These are phyloP conservation scores for Leptographium wingfieldii DNA, from an alignment of 2,329 filamentous ascomycete genomes.

Conservation along the genomic window DNA sequence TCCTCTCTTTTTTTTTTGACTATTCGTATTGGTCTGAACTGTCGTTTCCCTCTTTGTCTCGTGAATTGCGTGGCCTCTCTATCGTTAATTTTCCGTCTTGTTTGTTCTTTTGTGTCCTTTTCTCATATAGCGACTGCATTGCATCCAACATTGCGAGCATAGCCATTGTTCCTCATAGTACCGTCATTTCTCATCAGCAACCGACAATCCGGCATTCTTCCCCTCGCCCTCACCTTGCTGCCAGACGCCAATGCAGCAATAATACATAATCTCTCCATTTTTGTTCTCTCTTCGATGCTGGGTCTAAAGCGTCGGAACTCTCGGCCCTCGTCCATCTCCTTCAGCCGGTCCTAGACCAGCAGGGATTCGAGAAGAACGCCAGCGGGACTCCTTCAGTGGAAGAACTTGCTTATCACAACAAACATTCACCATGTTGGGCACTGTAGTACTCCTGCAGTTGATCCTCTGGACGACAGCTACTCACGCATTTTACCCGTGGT, in stretches of 20 bases:
- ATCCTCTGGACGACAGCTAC: slow-evolving; percentile 32
- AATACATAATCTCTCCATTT: slow-evolving; percentile 1
- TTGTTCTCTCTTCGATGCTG: not conserved
- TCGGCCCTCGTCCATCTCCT: not conserved
- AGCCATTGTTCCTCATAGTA: too few species aligned
- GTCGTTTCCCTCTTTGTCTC: not conserved
- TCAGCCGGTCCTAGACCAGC: not conserved
- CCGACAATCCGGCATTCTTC: not conserved
- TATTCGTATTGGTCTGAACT: not conserved
- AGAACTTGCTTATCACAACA: slow-evolving; percentile 1
- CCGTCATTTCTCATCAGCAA: too few species aligned
- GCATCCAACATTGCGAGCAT: too few species aligned
- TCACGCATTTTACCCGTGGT: slow-evolving; percentile 36
- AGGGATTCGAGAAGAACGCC: not conserved
- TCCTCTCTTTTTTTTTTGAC: not conserved
- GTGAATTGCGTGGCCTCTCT: too few species aligned
- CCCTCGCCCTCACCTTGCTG: not conserved
- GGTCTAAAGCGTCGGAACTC: slow-evolving; percentile 6
- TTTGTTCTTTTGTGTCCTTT: too few species aligned
- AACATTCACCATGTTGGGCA: slow-evolving; percentile 26
- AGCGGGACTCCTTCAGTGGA: slow-evolving; percentile 13
- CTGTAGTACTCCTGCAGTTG: slow-evolving; percentile 28
- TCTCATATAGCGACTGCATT: too few species aligned
- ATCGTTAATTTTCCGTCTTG: too few species aligned
- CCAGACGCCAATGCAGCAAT: slow-evolving; percentile 2